phyloP scores from a whole-genome alignment of 169 alveolate genomes.

The Plasmodium gallinaceum region DNA sequence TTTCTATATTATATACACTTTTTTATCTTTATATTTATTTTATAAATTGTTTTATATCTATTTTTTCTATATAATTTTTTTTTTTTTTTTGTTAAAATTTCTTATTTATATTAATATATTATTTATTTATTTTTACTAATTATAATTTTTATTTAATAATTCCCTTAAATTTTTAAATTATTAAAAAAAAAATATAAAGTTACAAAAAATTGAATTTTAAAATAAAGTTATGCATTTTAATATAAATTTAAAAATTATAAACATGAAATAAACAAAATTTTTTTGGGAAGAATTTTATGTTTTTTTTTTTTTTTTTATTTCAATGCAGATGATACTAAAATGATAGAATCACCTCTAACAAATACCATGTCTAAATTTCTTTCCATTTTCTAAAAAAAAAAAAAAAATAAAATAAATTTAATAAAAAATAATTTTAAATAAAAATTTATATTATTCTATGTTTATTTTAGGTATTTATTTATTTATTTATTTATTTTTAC shows the following conservation, averaged over 20 bases:
- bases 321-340: conserved; percentile 88
- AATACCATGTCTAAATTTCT: conserved; percentile 88
- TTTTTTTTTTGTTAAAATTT: too few species aligned
- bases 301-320: conserved; percentile 20
- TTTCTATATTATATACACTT: not conserved
- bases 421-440: not conserved
- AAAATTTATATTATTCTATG: not conserved
- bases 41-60: too few species aligned
- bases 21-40: not conserved
- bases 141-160: too few species aligned
- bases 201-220: too few species aligned
- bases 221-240: too few species aligned
- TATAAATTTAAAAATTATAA: too few species aligned
- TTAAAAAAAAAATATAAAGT: too few species aligned
- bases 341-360: conserved; percentile 92
- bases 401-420: conserved; percentile 7
- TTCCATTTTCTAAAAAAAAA: conserved; percentile 79
- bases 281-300: not conserved
- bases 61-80: too few species aligned
- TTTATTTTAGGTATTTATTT: not conserved
- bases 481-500: too few species aligned
- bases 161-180: too few species aligned
- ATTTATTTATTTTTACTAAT: too few species aligned
- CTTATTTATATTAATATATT: too few species aligned
- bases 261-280: not conserved